phyloP scores from a whole-genome alignment of 176 grass and related monocot species.

The Miscanthus lutarioriparius region DNA sequence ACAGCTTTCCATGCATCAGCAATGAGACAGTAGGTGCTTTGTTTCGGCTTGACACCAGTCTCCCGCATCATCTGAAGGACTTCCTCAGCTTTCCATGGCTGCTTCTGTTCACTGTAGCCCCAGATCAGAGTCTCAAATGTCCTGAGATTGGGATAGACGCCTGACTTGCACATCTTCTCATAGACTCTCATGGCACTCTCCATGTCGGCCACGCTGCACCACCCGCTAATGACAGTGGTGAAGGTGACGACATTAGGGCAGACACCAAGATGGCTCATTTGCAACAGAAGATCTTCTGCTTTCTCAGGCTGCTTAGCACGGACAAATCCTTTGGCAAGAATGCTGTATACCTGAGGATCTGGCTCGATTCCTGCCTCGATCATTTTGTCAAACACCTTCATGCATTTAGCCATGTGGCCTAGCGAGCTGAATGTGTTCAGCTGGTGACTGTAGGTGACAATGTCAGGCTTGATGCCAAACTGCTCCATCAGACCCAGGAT shows the following conservation, averaged over 20 bases:
- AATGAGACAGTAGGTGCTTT: slow-evolving; percentile 65
- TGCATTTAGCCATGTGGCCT: slow-evolving; percentile 76
- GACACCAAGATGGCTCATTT: slow-evolving; percentile 65
- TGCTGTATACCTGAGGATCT: slow-evolving; percentile 92
- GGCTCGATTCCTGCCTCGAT: slow-evolving; percentile 70
- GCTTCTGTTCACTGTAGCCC: slow-evolving; percentile 85
- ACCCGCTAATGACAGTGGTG: slow-evolving; percentile 87
- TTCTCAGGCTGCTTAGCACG: slow-evolving; percentile 73
- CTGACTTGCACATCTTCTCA: slow-evolving; percentile 68
- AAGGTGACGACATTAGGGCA: slow-evolving; percentile 85
- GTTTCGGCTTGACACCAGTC: slow-evolving; percentile 51
- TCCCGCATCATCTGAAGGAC: slow-evolving; percentile 73
- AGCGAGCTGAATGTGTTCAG: slow-evolving; percentile 76
- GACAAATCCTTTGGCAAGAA: slow-evolving; percentile 84
- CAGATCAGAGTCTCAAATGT: slow-evolving; percentile 97
- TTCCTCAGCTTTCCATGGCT: slow-evolving; percentile 86
- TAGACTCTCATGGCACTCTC: slow-evolving; percentile 73
- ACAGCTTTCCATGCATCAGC: slow-evolving; percentile 81
- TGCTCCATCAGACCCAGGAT: slow-evolving; percentile 73
- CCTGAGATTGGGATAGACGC: slow-evolving; percentile 72
- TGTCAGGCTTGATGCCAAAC: slow-evolving; percentile 71
- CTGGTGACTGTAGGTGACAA: slow-evolving; percentile 96
- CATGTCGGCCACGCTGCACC: slow-evolving; percentile 82
- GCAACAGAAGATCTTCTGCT: slow-evolving; percentile 74
- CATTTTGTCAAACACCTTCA: slow-evolving; percentile 76